Base-by-base conservation (phyloP, 1,284 basidiomycete species). In the Malassezia caprae region DNA sequence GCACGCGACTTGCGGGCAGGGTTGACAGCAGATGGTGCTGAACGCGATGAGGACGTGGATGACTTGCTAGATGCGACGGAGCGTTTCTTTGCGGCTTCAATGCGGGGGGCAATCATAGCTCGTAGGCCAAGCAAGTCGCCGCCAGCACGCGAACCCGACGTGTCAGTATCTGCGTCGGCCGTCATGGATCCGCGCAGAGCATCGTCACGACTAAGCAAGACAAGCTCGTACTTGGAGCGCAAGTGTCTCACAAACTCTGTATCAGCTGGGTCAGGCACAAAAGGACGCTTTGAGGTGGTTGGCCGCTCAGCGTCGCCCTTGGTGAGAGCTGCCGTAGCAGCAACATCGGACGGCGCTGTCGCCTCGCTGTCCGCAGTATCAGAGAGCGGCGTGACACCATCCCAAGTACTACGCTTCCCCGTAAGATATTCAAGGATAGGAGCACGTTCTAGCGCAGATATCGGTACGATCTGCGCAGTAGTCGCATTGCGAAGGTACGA, bases 161-260 rank as follows among this genome's bases (percentile, higher is more conserved):
- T 34, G 15, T 11, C 23, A n/a, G 8, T 45, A 3, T 39, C 43
- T 7, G 34, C 21, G 10, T 53, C 51, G 3, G 41, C 39, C 8
- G 26, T 41, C 28, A 48, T 28, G 21, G 62, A 59, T 28, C 68
- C 68, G 1, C 58, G 45, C 27, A 68, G 53, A 12, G 65, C 60
- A 53, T 70, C 62, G 53, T 67, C 65, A 11, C 66, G 61, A 24
- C 61, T 63, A 12, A 67, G 58, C 44, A 69, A 50, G 3, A 69
- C 61, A 11, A 71, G 56, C 45, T 73, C 69, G 47, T 61, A 54
- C 21, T 61, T 58, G 7, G 55, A 40, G 15, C 65, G 54, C 40
- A 73, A 44, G 15, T 63, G 58, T 41, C 70, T 67, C 43, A 73
- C 71, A 45, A 71, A 72, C 34, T 69, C 65, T n/a, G 61, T 61